Evolutionary conservation across 768 basidiomycete genomes (phyloP).

Genomic region (Pholiota molesta): DNA sequence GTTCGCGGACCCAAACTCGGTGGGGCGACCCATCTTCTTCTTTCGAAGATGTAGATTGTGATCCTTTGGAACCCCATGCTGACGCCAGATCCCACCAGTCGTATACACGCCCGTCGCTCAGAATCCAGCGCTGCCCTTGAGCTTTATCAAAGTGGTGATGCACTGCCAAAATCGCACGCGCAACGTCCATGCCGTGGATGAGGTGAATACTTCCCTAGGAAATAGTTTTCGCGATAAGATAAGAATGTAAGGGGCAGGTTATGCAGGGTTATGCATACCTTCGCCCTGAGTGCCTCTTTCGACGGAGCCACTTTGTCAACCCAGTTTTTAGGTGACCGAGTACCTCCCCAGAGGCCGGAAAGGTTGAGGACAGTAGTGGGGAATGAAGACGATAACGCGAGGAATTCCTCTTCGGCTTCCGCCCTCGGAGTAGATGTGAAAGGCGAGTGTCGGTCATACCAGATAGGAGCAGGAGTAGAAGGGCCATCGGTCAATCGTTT

Average conservation of each 20-base stretch:
- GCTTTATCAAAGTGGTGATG: conserved; percentile 46
- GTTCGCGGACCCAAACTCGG: conserved; percentile 56
- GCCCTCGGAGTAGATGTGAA: conserved; percentile 47
- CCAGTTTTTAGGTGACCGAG: conserved; percentile 52
- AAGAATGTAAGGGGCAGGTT: neutral
- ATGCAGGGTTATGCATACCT: conserved; percentile 39
- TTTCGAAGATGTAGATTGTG: neutral
- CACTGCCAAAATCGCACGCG: conserved; percentile 62
- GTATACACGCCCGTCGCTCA: conserved; percentile 58
- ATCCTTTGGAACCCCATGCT: conserved; percentile 46
- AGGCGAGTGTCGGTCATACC: conserved; percentile 58
- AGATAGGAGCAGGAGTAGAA: conserved; percentile 26
- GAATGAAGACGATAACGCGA: conserved; percentile 40
- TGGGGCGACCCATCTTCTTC: conserved; percentile 39
- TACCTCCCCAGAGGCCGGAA: conserved; percentile 64
- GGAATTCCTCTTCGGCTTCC: conserved; percentile 56
- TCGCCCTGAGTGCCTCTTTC: conserved; percentile 53
- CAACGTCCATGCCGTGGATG: conserved; percentile 63
- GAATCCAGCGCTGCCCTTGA: conserved; percentile 55
- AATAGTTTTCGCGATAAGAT: neutral
- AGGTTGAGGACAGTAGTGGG: conserved; percentile 63
- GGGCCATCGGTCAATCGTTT: conserved; percentile 13
- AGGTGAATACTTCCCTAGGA: conserved; percentile 59
- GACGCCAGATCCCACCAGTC: conserved; percentile 73
- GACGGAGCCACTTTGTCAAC: conserved; percentile 54